These are phyloP conservation scores for Lepidium sativum DNA, from an alignment of 345 rosid genomes.

Conservation along the genomic window DNA sequence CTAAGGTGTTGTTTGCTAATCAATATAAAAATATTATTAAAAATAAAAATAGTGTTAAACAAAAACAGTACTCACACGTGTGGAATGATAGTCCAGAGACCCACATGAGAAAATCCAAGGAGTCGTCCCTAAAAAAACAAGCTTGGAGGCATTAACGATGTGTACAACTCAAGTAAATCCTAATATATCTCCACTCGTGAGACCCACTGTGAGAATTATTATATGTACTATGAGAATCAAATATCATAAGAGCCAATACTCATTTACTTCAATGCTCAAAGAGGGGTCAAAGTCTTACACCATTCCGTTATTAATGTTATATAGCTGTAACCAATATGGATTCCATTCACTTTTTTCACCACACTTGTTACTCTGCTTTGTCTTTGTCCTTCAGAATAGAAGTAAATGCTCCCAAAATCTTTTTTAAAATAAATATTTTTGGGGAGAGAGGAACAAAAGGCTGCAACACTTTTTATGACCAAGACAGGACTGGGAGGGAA, in stretches of 20 bases:
- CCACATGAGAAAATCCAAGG: constrained; percentile 27
- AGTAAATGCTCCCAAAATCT: not conserved
- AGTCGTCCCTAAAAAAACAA: constrained; percentile 6
- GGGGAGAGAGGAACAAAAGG: constrained; percentile 24
- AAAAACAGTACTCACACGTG: constrained; percentile 22
- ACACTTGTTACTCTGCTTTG: constrained; percentile 4
- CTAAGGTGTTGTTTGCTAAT: not conserved
- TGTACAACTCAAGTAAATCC: constrained; percentile 23
- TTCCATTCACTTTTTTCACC: not conserved
- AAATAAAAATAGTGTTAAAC: too few relatives aligned
- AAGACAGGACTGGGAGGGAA: constrained; percentile 24
- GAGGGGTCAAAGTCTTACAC: constrained; percentile 17
- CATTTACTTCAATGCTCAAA: constrained; percentile 10
- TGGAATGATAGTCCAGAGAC: constrained; percentile 19
- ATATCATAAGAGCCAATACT: constrained; percentile 11
- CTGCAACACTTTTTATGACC: constrained; percentile 34
- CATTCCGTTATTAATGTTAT: constrained; percentile 7
- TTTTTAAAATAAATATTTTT: not conserved
- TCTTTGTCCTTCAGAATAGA: constrained; percentile 9
- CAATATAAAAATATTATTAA: not conserved
- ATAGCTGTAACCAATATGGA: constrained; percentile 18
- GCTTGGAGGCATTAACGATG: constrained; percentile 26
- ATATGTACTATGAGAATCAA: constrained; percentile 29
- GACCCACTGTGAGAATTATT: constrained; percentile 31
- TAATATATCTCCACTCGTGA: constrained; percentile 14